Percentiles rank a stretch among this genome's conserved stretches.
Evolutionary conservation across 768 basidiomycete species (phyloP).

Genomic region (Strobilomyces dryophilus): DNA sequence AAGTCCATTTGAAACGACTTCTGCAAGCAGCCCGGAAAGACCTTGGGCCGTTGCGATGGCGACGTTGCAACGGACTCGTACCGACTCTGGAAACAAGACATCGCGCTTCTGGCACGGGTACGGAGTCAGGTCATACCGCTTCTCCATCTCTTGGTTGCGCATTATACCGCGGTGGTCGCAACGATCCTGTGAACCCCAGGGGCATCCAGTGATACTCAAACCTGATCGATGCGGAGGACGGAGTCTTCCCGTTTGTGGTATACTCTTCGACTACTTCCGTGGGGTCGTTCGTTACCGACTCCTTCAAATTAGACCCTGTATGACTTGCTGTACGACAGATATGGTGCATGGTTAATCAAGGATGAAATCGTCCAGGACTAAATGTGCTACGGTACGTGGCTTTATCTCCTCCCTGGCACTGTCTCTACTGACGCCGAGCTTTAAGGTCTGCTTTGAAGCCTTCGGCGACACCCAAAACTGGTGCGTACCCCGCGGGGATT

Average conservation of each 20-base stretch:
- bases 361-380: slow-evolving; percentile 65
- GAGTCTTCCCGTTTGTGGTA: slow-evolving; percentile 67
- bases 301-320: not conserved
- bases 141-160: slow-evolving; percentile 73
- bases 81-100: slow-evolving; percentile 62
- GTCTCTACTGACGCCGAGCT: too few relatives aligned
- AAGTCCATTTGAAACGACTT: slow-evolving; percentile 77
- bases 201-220: slow-evolving; percentile 70
- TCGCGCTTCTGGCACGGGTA: slow-evolving; percentile 70
- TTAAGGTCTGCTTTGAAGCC: slow-evolving; percentile 63
- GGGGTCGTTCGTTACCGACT: not conserved
- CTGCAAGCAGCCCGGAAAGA: slow-evolving; percentile 47
- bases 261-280: slow-evolving; percentile 18
- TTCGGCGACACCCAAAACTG: slow-evolving; percentile 79
- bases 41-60: slow-evolving; percentile 50
- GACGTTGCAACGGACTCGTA: slow-evolving; percentile 73
- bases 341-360: slow-evolving; percentile 69
- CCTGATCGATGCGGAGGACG: slow-evolving; percentile 60
- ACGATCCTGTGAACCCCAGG: slow-evolving; percentile 67
- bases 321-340: slow-evolving; percentile 71
- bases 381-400: slow-evolving; percentile 47
- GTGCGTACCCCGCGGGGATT: slow-evolving; percentile 30
- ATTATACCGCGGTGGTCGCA: slow-evolving; percentile 71
- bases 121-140: slow-evolving; percentile 70
- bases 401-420: not conserved